Conservation (phyloP, 345 rosid genomes). For the Salix koriyanagi region DNA sequence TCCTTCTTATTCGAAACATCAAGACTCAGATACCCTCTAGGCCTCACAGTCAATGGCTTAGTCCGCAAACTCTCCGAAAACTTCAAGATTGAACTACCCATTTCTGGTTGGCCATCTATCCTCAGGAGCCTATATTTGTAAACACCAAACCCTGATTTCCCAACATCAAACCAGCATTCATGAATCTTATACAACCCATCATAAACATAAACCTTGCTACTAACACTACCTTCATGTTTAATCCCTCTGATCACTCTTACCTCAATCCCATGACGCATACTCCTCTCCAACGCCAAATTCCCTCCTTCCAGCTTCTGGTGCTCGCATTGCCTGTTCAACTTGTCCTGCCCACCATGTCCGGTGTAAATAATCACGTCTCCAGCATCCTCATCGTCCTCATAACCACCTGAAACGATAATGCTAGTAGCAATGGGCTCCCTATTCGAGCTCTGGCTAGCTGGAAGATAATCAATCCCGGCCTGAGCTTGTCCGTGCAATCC, state of each 20-base stretch:
- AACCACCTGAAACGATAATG: constrained; percentile 83
- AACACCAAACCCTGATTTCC: constrained; percentile 89
- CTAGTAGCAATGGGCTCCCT: constrained; percentile 88
- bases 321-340: constrained; percentile 49
- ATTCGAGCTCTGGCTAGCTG: constrained; percentile 59
- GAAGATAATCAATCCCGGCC: constrained; percentile 80
- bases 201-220: constrained; percentile 66
- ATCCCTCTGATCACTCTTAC: constrained; percentile 81
- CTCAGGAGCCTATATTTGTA: constrained; percentile 66
- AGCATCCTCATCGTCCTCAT: constrained; percentile 74
- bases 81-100: constrained; percentile 74
- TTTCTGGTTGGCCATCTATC: constrained; percentile 72
- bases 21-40: constrained; percentile 64
- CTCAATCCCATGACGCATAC: constrained; percentile 69
- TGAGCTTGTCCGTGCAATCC: constrained; percentile 82
- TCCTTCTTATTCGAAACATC: constrained; percentile 68
- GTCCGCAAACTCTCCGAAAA: constrained; percentile 56
- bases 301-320: constrained; percentile 89
- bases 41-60: constrained; percentile 57
- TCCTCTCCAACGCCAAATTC: constrained; percentile 76
- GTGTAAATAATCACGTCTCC: constrained; percentile 70
- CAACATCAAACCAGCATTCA: constrained; percentile 88
- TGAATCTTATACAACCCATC: constrained; percentile 79
- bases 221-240: constrained; percentile 47
- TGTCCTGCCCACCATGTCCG: constrained; percentile 91